Conservation (phyloP, 2,329 filamentous ascomycete species). For the Nannizzia gypsea region DNA sequence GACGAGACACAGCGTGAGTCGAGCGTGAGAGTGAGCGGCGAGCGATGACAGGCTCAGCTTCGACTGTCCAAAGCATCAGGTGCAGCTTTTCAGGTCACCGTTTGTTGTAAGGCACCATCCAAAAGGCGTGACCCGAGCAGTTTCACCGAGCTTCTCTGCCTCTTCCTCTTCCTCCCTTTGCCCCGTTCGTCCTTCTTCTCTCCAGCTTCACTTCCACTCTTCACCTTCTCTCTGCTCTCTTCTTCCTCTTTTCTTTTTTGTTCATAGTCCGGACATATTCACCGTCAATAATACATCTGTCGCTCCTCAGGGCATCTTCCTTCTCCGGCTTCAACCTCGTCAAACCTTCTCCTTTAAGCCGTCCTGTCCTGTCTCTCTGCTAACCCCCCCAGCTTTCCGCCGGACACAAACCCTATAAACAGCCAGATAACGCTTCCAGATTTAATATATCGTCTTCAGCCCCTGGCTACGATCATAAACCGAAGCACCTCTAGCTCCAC, state of each 20-base stretch:
- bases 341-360: background rate
- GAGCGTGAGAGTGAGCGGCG: too few species aligned
- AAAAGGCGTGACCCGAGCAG: slow-evolving; percentile 1
- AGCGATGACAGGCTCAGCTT: background rate
- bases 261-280: background rate
- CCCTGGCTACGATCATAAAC: background rate
- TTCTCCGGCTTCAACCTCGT: background rate
- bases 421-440: background rate
- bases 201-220: background rate
- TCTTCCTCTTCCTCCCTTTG: background rate
- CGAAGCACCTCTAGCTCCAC: background rate
- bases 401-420: background rate
- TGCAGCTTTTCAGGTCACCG: background rate
- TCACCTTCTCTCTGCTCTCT: background rate
- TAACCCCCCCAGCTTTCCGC: background rate
- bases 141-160: background rate
- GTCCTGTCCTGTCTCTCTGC: background rate
- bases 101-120: background rate
- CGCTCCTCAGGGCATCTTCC: too few species aligned
- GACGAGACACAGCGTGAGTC: background rate
- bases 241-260: background rate
- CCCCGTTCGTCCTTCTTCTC: too few species aligned
- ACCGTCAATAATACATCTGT: background rate
- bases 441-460: background rate
- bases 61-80: background rate